Evolutionary conservation across 306 rosid species (phyloP).

Genomic region (Trifolium pratense): DNA sequence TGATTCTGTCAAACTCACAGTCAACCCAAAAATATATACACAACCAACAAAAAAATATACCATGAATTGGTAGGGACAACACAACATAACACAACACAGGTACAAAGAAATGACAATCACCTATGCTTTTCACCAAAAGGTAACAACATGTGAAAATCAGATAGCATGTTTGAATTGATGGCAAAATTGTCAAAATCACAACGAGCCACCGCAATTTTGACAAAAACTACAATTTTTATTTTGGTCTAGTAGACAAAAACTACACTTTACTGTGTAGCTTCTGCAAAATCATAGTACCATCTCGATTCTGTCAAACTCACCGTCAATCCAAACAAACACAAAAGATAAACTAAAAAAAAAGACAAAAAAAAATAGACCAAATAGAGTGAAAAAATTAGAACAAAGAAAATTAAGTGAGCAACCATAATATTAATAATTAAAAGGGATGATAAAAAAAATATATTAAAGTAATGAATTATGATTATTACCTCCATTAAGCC

Average conservation of each 20-base stretch:
- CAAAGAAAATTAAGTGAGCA: background rate
- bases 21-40: too few relatives aligned
- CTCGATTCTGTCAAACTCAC: background rate
- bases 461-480: background rate
- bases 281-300: background rate
- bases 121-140: background rate
- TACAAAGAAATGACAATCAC: conserved; percentile 3
- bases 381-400: background rate
- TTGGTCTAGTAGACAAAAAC: too few relatives aligned
- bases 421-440: background rate
- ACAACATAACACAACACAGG: background rate
- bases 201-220: background rate
- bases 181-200: background rate
- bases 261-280: too few relatives aligned
- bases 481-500: conserved; percentile 89
- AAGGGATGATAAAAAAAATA: background rate
- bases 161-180: background rate
- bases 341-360: background rate
- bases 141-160: background rate
- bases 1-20: too few relatives aligned
- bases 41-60: too few relatives aligned
- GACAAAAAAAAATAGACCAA: background rate
- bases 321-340: background rate
- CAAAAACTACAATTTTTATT: too few relatives aligned
- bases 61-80: too few relatives aligned